Evolutionary conservation across 2,329 filamentous ascomycete genomes (phyloP), one percentile per base, ranked within the genome.

Genomic region (Colletotrichum tabaci): DNA sequence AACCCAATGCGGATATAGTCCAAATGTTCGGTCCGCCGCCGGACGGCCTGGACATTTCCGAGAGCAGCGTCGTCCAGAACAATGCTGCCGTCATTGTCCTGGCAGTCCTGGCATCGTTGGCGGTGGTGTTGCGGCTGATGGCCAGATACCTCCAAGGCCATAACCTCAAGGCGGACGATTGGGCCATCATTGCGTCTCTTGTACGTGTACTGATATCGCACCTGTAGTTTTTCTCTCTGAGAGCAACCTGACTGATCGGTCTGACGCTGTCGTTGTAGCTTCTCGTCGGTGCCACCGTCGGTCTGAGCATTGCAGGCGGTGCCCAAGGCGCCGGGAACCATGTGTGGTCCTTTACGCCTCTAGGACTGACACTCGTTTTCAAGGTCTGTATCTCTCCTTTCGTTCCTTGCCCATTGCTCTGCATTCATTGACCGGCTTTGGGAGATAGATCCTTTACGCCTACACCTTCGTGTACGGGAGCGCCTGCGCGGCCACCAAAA

Each of bases 391-490:
- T 30, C 10, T 12, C 2, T 0, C 7, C 12, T 10, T 26, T 26
- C 38, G 26, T 23, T 12, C 1, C 30, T 2, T 13, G 4, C 30
- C 30, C 8, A 3, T 9, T 21, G 4, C 9, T 0, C 12, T 6
- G 13, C 3, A 12, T 13, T 38, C 2, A 7, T 30, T 42, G 15
- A 38, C 47, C 2, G 49, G 2, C 35, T 23, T 23, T 4, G 13
- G 1, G 3, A 10, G 3, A 8, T 5, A 74, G 67, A 68, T 73
- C 23, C 61, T 74, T 2, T 74, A 71, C 40, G 46, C 40, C 4
- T 74, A 74, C 47, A 74, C 73, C 3, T 73, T 72, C 16, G 47
- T 73, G 1, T 74, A 74, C 52, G 73, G 64, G 18, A 64, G 64
- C 2, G 61, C 73, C 12, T 71, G 72, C 52, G 68, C 73, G 10